Evolutionary conservation across 352 stramenopile genomes (phyloP).

Genomic region (Pythium dissotocum): DNA sequence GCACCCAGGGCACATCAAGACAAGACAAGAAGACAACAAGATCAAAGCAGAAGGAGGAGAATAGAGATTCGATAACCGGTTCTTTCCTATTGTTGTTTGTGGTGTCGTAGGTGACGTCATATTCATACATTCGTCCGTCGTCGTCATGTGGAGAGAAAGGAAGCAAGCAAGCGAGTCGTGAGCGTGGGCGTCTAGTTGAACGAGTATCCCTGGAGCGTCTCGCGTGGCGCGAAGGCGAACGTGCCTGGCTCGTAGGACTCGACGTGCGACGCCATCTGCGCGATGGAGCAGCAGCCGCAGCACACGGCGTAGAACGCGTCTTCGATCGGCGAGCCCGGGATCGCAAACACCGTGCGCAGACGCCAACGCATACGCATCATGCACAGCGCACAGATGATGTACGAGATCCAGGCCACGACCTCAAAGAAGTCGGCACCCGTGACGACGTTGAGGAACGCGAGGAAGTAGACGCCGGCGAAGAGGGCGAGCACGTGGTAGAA

Average conservation of each 20-base stretch:
- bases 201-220: constrained; percentile 68
- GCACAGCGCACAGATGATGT: constrained; percentile 41
- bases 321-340: constrained; percentile 58
- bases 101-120: not conserved
- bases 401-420: constrained; percentile 44
- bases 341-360: constrained; percentile 60
- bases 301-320: constrained; percentile 49
- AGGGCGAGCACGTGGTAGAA: constrained; percentile 57
- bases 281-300: constrained; percentile 76
- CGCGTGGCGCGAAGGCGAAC: constrained; percentile 58
- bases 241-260: constrained; percentile 73
- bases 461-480: constrained; percentile 53
- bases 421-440: constrained; percentile 45
- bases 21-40: not conserved
- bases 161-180: not conserved
- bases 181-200: constrained; percentile 34
- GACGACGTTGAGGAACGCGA: constrained; percentile 40
- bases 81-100: not conserved
- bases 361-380: constrained; percentile 55
- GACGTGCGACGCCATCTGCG: constrained; percentile 80
- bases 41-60: not conserved
- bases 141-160: not conserved
- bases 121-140: not conserved
- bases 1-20: not conserved
- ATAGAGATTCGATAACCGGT: constrained; percentile 2